Evolutionary conservation across 345 rosid species (phyloP).

Genomic region (Salix arbutifolia): DNA sequence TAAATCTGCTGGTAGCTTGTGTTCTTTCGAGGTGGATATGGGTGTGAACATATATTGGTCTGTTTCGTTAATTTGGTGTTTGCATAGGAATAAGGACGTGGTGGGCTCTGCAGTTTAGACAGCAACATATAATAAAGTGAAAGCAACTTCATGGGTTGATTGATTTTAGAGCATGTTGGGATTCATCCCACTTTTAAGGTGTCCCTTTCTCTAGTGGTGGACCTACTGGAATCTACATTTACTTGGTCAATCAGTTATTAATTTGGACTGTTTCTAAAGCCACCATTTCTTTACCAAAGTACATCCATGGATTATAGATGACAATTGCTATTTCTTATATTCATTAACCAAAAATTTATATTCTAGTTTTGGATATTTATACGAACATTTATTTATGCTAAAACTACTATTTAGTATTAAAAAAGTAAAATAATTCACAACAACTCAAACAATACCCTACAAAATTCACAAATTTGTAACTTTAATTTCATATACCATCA

Average conservation of each 20-base stretch:
- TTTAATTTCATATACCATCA: too few relatives aligned
- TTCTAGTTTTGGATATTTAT: too few relatives aligned
- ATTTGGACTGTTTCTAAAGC: background rate
- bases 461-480: too few relatives aligned
- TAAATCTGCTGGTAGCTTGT: too few relatives aligned
- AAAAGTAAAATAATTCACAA: too few relatives aligned
- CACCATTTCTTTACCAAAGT: background rate
- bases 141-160: background rate
- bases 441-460: too few relatives aligned
- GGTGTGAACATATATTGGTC: too few relatives aligned
- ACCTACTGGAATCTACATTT: background rate
- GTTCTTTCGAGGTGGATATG: too few relatives aligned
- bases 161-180: conserved; percentile 16
- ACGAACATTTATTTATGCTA: too few relatives aligned
- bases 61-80: background rate
- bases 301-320: background rate
- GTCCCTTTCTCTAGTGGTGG: background rate
- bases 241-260: background rate
- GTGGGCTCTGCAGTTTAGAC: conserved; percentile 1
- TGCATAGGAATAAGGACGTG: background rate
- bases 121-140: background rate
- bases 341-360: too few relatives aligned
- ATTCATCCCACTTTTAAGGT: background rate
- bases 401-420: too few relatives aligned
- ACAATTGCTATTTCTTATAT: too few relatives aligned